Base-by-base conservation (phyloP, 805 yeast genomes). In the Candida sonorensis region DNA sequence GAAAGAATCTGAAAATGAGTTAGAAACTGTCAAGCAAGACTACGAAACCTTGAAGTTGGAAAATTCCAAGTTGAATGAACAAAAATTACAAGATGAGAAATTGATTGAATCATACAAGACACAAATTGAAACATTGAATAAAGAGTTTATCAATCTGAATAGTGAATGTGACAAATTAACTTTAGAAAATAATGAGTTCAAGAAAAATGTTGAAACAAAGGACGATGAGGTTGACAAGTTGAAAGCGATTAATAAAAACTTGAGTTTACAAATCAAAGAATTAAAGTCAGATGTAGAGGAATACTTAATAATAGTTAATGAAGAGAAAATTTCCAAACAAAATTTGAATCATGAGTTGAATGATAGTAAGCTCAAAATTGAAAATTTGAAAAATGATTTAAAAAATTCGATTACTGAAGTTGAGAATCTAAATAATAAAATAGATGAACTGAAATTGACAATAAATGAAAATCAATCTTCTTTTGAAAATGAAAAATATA, bases 1-100 rank as follows among this genome's bases (percentile, higher is more conserved):
- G 84, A 79, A 81, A 48, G 80, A 73, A 36, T 62, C 85, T 0
- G 80, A 81, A 48, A 58, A 54, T 3, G 83, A 81, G 43, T 59
- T 83, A 13, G 84, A 72, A 26, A 61, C 59, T 4, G 64, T 72
- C 1, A 72, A 72, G 42, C 71, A 66, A 18, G 6, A 6, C 6
- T 7, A 18, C 9, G 20, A 18, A 18, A 18, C 9, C 9, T 18
- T 7, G 8, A 18, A 18, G 20, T 7, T 9, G 12, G 62, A 60
- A 66, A 57, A 65, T 54, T 59, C 59, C 54, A 13, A 54, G 11
- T 55, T 52, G 20, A 41, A 59, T 42, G 64, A 52, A 44, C 54
- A 44, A 17, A 57, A 51, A 32, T 45, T 59, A 14, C 67, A 55
- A 7, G 38, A 48, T 1, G 30, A 51, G 16, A 58, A 16, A 36